Evolutionary conservation across 2,329 filamentous ascomycete species (phyloP), one percentile per base, ranked within the genome.

Genomic region (Ascochyta pisi): DNA sequence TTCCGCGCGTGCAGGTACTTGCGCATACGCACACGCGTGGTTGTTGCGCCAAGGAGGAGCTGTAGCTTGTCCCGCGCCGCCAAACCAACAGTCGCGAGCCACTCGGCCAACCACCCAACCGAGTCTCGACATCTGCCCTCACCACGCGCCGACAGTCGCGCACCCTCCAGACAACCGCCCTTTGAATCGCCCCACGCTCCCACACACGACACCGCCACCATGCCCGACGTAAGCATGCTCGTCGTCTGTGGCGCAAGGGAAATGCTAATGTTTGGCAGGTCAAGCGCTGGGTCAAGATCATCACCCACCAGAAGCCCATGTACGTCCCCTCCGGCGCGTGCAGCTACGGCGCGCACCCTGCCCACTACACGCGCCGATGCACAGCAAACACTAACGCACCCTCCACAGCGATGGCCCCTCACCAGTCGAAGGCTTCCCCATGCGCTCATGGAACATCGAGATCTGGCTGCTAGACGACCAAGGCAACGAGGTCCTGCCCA

Each of bases 261-360:
- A 34, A 55, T 49, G 53, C 61, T 69, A 54, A 69, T 19, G 12
- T 10, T 15, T 12, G n/a, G 31, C 51, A 90, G 87, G 79, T 89
- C 70, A 90, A 97, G 85, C 87, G 95, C 72, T 90, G 87, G 73
- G 84, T 99, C 78, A 96, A 94, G 85, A 86, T 99, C 80, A 85
- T 97, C 66, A 98, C 95, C 47, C 89, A 95, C 81, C 94, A 98
- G 78, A 85, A 88, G 74, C 85, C 92, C 78, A 90, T 92, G 92
- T 96, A 86, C 79, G 89, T 85, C 42, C 24, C 79, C 89, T 85
- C 41, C 26, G 26, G 50, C 24, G 27, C 54, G 59, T 64, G 58
- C 60, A 54, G 31, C 34, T 23, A 40, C 60, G 44, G 57, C 62
- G 60, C 52, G 48, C 60, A 50, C 58, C 33, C 42, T 31, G 10